Conservation (phyloP, 2,329 filamentous ascomycete genomes). For the Ascochyta viciae-villosae region DNA sequence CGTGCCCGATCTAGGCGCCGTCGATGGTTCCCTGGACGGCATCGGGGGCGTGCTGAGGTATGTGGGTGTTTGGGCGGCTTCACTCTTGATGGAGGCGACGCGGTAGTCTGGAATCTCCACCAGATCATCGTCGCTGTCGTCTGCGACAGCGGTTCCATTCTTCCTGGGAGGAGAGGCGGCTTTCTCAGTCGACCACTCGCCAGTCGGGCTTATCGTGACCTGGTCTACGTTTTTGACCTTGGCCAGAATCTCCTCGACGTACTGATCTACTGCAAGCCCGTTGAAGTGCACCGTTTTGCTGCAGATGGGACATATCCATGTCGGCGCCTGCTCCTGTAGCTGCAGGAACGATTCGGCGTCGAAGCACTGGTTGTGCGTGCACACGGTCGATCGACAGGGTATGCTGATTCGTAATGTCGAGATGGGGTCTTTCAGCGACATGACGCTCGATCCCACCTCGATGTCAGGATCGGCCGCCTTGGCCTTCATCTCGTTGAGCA, state of each 20-base stretch:
- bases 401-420: slow-evolving; percentile 82
- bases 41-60: slow-evolving; percentile 55
- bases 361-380: slow-evolving; percentile 93
- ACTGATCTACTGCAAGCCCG: slow-evolving; percentile 86
- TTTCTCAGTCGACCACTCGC: slow-evolving; percentile 70
- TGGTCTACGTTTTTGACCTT: slow-evolving; percentile 78
- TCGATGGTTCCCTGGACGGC: slow-evolving; percentile 53
- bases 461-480: slow-evolving; percentile 89
- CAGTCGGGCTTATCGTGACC: slow-evolving; percentile 88
- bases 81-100: slow-evolving; percentile 51
- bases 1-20: slow-evolving; percentile 44
- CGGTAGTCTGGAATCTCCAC: slow-evolving; percentile 54
- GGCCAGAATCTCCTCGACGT: slow-evolving; percentile 84
- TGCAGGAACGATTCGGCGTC: slow-evolving; percentile 92
- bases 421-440: slow-evolving; percentile 92
- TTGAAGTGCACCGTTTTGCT: slow-evolving; percentile 83
- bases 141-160: slow-evolving; percentile 47
- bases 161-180: slow-evolving; percentile 48
- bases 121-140: slow-evolving; percentile 55
- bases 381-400: slow-evolving; percentile 80
- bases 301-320: slow-evolving; percentile 96
- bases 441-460: slow-evolving; percentile 82
- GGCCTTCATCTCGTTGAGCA: slow-evolving; percentile 81
- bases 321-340: slow-evolving; percentile 92
- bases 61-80: slow-evolving; percentile 45